Evolutionary conservation across 192 early-diverging fungal genomes (phyloP).

Genomic region (Coemansia sp.): DNA sequence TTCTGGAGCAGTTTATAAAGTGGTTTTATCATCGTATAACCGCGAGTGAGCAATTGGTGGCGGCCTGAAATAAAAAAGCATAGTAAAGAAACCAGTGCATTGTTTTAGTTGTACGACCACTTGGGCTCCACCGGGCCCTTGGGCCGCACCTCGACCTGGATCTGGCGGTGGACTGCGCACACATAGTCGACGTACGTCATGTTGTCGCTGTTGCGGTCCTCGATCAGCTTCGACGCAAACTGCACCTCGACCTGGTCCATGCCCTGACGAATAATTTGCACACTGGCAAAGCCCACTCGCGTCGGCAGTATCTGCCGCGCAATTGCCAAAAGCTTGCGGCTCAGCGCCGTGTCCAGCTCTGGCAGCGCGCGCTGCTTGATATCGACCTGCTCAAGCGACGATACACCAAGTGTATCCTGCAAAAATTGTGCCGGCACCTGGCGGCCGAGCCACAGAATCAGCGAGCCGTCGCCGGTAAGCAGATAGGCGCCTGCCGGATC

Average conservation of each 20-base stretch:
- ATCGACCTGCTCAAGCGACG: conserved; percentile 68
- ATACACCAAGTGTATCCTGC: conserved; percentile 75
- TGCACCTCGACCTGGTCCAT: conserved; percentile 77
- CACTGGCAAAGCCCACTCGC: conserved; percentile 60
- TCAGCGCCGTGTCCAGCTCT: conserved; percentile 59
- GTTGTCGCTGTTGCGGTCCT: conserved; percentile 85
- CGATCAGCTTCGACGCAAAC: conserved; percentile 71
- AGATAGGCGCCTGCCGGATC: conserved; percentile 76
- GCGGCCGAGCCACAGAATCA: conserved; percentile 87
- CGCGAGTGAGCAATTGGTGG: too few species aligned
- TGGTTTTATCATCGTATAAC: too few species aligned
- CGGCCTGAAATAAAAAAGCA: background rate
- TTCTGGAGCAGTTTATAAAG: too few species aligned
- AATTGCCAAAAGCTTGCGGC: conserved; percentile 62
- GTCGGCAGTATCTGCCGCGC: conserved; percentile 60
- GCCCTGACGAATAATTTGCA: conserved; percentile 79
- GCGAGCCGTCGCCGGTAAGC: conserved; percentile 72
- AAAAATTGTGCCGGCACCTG: conserved; percentile 61
- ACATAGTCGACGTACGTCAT: conserved; percentile 94
- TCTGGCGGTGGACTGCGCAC: conserved; percentile 80
- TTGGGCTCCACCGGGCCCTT: conserved; percentile 37
- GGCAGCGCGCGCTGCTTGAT: conserved; percentile 54
- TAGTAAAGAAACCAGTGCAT: background rate
- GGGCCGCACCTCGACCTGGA: conserved; percentile 67
- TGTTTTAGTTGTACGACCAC: conserved; percentile 36